phyloP scores from a whole-genome alignment of 2,329 filamentous ascomycete genomes.

The Dactylellina sp. region DNA sequence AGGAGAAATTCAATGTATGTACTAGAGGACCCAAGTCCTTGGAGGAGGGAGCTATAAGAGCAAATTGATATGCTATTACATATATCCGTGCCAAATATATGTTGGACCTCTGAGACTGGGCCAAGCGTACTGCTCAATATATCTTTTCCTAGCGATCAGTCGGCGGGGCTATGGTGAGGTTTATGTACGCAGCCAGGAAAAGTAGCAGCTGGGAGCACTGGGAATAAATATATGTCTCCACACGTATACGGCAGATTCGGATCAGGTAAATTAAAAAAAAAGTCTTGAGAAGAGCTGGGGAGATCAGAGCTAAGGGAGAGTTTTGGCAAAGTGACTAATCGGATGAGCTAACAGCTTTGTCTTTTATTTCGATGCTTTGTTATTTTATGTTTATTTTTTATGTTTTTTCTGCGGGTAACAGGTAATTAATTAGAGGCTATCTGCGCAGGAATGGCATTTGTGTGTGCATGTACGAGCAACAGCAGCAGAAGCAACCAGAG shows the following conservation, averaged over 20 bases:
- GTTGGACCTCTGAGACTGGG: slow-evolving; percentile 34
- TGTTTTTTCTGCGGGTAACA: slow-evolving; percentile 7
- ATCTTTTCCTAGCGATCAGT: slow-evolving; percentile 28
- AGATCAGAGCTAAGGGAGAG: slow-evolving; percentile 52
- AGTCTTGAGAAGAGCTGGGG: slow-evolving; percentile 25
- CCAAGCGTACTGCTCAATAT: slow-evolving; percentile 11
- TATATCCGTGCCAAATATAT: slow-evolving; percentile 41
- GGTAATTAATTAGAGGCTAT: not conserved
- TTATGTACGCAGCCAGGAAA: slow-evolving; percentile 25
- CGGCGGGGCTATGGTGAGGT: slow-evolving; percentile 35
- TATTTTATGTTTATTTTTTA: slow-evolving; percentile 11
- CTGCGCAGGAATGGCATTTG: slow-evolving; percentile 5
- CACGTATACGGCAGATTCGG: slow-evolving; percentile 46
- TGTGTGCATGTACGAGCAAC: slow-evolving; percentile 28
- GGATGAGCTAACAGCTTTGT: slow-evolving; percentile 42
- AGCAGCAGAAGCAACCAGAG: slow-evolving; percentile 31
- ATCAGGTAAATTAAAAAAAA: slow-evolving; percentile 26
- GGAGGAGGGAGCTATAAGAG: slow-evolving; percentile 44
- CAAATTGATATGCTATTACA: slow-evolving; percentile 36
- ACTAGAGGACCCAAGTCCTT: slow-evolving; percentile 43
- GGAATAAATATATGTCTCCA: slow-evolving; percentile 45
- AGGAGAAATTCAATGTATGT: slow-evolving; percentile 31
- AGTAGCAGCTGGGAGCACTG: slow-evolving; percentile 15
- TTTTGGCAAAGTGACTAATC: slow-evolving; percentile 54
- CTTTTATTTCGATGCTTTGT: slow-evolving; percentile 11